A percentile compares a stretch with the other conserved stretches of the same genome.
phyloP scores from a whole-genome alignment of 345 rosid species.

The Hypericum perforatum region DNA sequence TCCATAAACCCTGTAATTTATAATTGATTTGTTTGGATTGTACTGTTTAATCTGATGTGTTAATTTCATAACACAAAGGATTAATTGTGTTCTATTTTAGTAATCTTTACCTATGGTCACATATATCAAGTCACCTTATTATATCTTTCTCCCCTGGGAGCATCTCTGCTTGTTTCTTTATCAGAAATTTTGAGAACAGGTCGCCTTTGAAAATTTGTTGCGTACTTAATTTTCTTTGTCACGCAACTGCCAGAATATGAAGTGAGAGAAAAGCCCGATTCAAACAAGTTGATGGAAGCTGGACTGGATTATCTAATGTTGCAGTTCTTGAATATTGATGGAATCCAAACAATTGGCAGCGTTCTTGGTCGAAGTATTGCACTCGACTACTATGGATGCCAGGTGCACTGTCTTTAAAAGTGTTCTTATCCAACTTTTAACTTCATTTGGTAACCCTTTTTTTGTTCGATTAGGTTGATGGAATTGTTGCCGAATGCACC shows the following conservation, averaged over 20 bases:
- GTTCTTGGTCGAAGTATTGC: conserved; percentile 98
- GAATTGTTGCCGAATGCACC: conserved; percentile 92
- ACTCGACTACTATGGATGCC: conserved; percentile 91
- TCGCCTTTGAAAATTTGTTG: not conserved
- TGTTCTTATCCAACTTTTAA: not conserved
- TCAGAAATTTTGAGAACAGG: too few relatives aligned
- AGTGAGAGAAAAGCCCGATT: conserved; percentile 72
- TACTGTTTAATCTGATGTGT: too few relatives aligned
- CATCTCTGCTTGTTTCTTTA: too few relatives aligned
- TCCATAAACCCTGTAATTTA: too few relatives aligned
- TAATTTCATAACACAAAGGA: too few relatives aligned
- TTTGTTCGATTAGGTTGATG: conserved; percentile 62
- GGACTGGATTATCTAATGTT: conserved; percentile 83
- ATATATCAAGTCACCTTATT: too few relatives aligned
- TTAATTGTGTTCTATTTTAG: too few relatives aligned
- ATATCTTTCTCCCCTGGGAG: too few relatives aligned
- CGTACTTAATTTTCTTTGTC: conserved; percentile 10
- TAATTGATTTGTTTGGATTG: too few relatives aligned
- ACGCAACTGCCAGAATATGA: conserved; percentile 62
- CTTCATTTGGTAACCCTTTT: conserved; percentile 1
- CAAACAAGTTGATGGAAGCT: conserved; percentile 80
- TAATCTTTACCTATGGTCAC: too few relatives aligned
- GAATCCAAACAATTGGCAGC: conserved; percentile 85
- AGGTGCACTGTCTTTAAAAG: conserved; percentile 30
- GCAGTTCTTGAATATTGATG: conserved; percentile 79